Base-by-base conservation (phyloP, 1,284 basidiomycete species). In the Heimioporus retisporus region DNA sequence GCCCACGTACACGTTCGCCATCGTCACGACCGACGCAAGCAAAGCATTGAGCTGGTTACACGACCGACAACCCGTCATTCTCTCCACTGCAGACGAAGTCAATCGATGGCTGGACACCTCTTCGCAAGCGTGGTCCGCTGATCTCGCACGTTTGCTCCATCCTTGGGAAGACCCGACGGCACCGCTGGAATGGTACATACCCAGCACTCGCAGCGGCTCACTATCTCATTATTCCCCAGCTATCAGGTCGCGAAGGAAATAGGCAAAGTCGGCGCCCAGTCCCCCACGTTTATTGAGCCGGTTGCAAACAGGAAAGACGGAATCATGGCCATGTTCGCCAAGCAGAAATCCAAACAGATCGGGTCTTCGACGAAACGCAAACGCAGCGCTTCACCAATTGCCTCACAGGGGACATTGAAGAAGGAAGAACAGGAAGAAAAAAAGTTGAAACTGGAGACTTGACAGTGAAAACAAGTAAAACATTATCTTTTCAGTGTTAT, bases 221-320 rank as follows among this genome's bases (percentile, higher is more conserved):
- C 11, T 18, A 56, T 13, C 53, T 64, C 60, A 69, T 25, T 8
- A 31, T 13, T 28, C n/a, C n/a, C 10, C 14, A 96, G 93, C 73
- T 98, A 97, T 76, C 89, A 90, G 64, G 97, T 98, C 1, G 94
- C 95, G 0, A 89, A 88, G 67, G 96, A 98, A 82, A 92, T 99
- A 0, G 96, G 96, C 1, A 97, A 94, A 81, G 93, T 98, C 5
- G 95, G 96, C 10, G 90, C 84, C 5, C 93, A 97, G 73, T 94
- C 94, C 10, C 81, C 91, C 2, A 88, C 89, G 2, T 97, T 95
- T 77, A 91, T 98, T 59, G 85, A 94, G 71, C 96, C 96, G 0
- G 81, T 98, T 23, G 82, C 89, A 7, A 82, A 88, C 64, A 86
- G 96, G 46, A 94, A 93, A 73, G 96, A 97, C 73, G 96, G 96